These are phyloP conservation scores for Trichosporon sp. DNA, from an alignment of 1,284 basidiomycete genomes.

Conservation along the genomic window DNA sequence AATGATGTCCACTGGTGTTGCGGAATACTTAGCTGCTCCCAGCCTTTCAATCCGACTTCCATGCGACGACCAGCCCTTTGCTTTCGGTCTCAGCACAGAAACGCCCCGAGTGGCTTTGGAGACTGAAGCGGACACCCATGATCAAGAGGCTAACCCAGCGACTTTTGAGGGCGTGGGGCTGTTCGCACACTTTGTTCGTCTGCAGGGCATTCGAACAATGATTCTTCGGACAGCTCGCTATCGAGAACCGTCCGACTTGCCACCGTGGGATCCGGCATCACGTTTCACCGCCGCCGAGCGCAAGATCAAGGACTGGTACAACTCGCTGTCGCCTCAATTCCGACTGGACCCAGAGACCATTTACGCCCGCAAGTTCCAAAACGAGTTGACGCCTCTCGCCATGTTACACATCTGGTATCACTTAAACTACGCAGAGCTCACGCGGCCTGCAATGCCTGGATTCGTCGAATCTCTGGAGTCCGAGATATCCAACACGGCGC, in stretches of 20 bases:
- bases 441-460: conserved; percentile 32
- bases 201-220: conserved; percentile 28
- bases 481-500: conserved; percentile 23
- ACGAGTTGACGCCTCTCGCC: conserved; percentile 32
- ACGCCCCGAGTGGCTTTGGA: conserved; percentile 27
- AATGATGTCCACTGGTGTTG: conserved; percentile 36
- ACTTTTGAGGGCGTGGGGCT: conserved; percentile 29
- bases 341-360: conserved; percentile 32
- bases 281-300: conserved; percentile 24
- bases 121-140: background rate
- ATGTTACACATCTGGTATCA: conserved; percentile 40
- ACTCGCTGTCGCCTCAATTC: conserved; percentile 29
- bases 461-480: conserved; percentile 29
- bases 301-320: conserved; percentile 29
- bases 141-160: conserved; percentile 13
- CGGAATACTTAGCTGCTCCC: conserved; percentile 28
- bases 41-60: conserved; percentile 26
- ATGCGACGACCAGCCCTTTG: conserved; percentile 30
- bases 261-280: conserved; percentile 29
- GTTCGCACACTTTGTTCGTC: conserved; percentile 30
- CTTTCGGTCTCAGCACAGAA: conserved; percentile 23
- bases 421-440: conserved; percentile 31
- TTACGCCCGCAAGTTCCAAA: conserved; percentile 32
- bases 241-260: conserved; percentile 25
- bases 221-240: conserved; percentile 28